Conservation (phyloP, 768 basidiomycete genomes). For the Tulasnella sp. region DNA sequence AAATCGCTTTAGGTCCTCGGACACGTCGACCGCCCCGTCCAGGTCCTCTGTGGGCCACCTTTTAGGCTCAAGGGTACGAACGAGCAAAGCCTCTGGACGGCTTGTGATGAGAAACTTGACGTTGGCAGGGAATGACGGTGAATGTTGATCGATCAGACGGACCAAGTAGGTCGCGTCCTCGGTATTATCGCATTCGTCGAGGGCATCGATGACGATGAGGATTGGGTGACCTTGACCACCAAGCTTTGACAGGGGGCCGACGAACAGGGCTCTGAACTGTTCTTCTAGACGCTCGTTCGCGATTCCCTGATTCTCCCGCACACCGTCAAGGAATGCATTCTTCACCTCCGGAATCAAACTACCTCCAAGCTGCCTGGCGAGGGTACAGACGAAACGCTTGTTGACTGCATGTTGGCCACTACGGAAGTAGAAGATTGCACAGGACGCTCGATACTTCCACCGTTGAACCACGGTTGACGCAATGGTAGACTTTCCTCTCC, state of each 20-base stretch:
- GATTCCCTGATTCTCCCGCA: not conserved
- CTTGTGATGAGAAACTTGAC: too few species aligned
- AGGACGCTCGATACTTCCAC: not conserved
- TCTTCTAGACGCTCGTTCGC: not conserved
- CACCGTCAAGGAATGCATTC: not conserved
- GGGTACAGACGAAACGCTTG: not conserved
- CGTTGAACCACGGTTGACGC: not conserved
- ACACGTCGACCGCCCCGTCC: too few species aligned
- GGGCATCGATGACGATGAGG: too few species aligned
- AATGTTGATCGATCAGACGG: too few species aligned
- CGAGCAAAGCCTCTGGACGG: too few species aligned
- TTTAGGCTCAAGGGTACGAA: too few species aligned
- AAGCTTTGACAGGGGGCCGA: not conserved
- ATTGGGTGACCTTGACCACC: not conserved
- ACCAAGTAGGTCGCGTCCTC: too few species aligned
- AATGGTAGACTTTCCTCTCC: not conserved
- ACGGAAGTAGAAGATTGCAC: not conserved
- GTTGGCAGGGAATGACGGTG: too few species aligned
- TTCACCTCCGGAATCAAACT: not conserved
- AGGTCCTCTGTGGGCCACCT: too few species aligned
- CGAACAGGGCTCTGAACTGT: not conserved
- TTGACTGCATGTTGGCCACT: not conserved
- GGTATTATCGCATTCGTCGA: too few species aligned
- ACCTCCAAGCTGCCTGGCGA: not conserved
- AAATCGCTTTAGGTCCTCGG: too few species aligned